A percentile compares a stretch with the other conserved stretches of the same genome.
phyloP scores from a whole-genome alignment of 2,329 filamentous ascomycete genomes.

The Penicillium sp. region DNA sequence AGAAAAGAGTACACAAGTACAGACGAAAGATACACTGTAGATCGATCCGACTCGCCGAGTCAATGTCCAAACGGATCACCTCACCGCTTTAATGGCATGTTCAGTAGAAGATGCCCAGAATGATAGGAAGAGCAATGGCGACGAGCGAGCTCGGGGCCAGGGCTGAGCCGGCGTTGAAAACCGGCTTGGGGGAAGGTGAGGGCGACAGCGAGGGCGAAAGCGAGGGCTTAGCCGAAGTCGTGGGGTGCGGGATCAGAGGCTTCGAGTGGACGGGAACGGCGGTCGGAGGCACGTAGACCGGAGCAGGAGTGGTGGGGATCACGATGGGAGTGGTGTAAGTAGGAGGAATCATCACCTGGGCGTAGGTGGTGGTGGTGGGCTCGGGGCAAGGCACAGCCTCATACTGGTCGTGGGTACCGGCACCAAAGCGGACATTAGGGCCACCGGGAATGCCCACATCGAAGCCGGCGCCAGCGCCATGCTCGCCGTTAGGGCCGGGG shows the following conservation, averaged over 20 bases:
- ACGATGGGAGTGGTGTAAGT: constrained; percentile 20
- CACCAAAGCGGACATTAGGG: constrained; percentile 11
- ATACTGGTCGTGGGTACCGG: constrained; percentile 10
- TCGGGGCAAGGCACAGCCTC: constrained; percentile 18
- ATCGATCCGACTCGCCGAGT: neutral
- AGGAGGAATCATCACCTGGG: constrained; percentile 12
- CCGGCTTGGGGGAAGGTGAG: constrained; percentile 2
- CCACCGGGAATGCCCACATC: constrained; percentile 16
- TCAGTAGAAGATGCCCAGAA: constrained; percentile 20
- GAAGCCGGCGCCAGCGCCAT: constrained; percentile 14
- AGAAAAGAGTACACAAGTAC: constrained; percentile 1
- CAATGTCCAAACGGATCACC: constrained; percentile 5
- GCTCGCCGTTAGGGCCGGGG: constrained; percentile 9
- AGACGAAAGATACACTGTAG: constrained; percentile 3
- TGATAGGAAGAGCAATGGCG: constrained; percentile 16
- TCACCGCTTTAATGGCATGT: constrained; percentile 1
- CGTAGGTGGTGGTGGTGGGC: constrained; percentile 13
- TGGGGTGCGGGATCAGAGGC: constrained; percentile 17
- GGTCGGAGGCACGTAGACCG: constrained; percentile 11
- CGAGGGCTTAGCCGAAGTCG: constrained; percentile 8
- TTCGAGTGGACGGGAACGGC: constrained; percentile 13
- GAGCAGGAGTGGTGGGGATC: constrained; percentile 14
- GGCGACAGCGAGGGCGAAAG: neutral
- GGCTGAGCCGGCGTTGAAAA: constrained; percentile 21
- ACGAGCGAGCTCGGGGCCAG: constrained; percentile 14